These are phyloP conservation scores for Vitis hybrid DNA, from an alignment of 177 flowering plant genomes.

Conservation along the genomic window DNA sequence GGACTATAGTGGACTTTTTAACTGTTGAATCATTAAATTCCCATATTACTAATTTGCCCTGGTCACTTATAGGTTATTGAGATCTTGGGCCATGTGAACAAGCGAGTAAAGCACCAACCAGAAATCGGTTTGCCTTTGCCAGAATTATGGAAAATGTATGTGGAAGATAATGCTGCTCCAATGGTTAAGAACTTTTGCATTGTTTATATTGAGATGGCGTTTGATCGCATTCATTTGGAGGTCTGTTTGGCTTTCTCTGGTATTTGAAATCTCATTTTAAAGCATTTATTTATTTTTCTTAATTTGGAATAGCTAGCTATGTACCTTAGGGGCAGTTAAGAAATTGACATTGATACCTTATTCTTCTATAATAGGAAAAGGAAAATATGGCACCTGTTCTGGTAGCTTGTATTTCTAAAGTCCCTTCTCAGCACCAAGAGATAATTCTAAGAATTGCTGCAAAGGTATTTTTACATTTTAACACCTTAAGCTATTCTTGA, in stretches of 20 bases:
- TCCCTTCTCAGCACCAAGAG: conserved; percentile 85
- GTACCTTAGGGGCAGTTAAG: conserved; percentile 1
- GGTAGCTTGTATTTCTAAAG: conserved; percentile 61
- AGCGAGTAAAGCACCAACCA: conserved; percentile 83
- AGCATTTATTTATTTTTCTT: background rate
- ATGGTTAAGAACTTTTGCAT: conserved; percentile 93
- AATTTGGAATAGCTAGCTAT: background rate
- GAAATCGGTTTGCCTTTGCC: conserved; percentile 75
- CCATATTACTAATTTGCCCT: background rate
- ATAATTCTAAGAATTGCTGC: conserved; percentile 59
- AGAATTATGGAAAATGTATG: conserved; percentile 75
- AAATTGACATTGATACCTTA: conserved; percentile 3
- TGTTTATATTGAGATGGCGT: conserved; percentile 94
- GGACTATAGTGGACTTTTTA: background rate
- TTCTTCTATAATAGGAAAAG: conserved; percentile 57
- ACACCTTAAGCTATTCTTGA: background rate
- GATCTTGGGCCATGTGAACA: conserved; percentile 87
- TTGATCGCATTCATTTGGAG: conserved; percentile 67
- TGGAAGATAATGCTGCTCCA: conserved; percentile 49
- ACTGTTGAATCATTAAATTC: background rate
- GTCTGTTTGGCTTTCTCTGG: conserved; percentile 30
- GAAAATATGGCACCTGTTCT: conserved; percentile 67
- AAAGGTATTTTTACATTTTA: conserved; percentile 44
- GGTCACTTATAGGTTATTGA: conserved; percentile 70
- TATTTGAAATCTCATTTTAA: conserved; percentile 9